phyloP scores from a whole-genome alignment of 306 rosid genomes.

The Sicyos edulis region DNA sequence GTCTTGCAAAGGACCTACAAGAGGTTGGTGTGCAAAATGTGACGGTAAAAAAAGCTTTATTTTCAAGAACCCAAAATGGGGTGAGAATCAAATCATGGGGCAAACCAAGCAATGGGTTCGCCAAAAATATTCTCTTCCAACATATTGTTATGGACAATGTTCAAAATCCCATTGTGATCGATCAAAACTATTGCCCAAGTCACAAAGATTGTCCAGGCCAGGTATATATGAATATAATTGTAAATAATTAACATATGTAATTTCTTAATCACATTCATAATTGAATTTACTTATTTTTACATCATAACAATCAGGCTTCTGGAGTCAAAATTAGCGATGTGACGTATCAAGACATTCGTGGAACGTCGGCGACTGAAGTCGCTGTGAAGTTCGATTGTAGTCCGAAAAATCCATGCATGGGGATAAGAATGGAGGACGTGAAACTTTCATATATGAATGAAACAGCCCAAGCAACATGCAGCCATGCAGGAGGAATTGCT shows the following conservation, averaged over 20 bases:
- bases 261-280: no score
- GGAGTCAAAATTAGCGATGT: background rate
- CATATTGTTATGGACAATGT: background rate
- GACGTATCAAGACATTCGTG: background rate
- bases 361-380: background rate
- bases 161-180: background rate
- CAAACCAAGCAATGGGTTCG: background rate
- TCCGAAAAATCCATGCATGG: background rate
- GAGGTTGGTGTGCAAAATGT: background rate
- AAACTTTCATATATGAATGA: background rate
- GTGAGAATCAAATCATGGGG: background rate
- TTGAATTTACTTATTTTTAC: no score
- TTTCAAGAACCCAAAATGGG: background rate
- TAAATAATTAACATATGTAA: no score
- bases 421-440: background rate
- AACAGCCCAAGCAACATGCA: background rate
- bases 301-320: background rate
- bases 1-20: background rate
- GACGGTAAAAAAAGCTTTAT: background rate
- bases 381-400: background rate
- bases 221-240: background rate
- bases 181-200: background rate
- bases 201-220: background rate
- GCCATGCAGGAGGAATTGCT: background rate
- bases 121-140: background rate